Evolutionary conservation across 768 basidiomycete genomes (phyloP), one percentile per base, ranked within the genome.

Genomic region (Zangia roseola): DNA sequence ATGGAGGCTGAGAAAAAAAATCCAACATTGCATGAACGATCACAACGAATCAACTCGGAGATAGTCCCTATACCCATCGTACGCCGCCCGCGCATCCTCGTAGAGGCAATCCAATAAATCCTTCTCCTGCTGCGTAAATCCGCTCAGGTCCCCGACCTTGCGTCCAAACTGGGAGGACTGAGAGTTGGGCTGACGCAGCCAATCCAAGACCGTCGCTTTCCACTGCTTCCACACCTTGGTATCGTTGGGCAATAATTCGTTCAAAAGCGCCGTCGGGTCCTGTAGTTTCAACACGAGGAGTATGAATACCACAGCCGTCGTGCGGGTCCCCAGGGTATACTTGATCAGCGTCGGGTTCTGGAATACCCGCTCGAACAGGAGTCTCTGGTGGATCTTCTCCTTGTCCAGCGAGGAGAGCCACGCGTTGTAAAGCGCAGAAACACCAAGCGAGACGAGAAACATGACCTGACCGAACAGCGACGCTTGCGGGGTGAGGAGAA

Each of bases 331-430:
- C 10, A 62, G 25, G 3, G 43, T 54, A 20, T 54, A 62, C 33
- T 48, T 54, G 36, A 43, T 50, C 44, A 63, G 16, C 1, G 21
- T 39, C 12, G 61, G 61, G 3, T 33, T 53, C n/a, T 44, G 38
- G 10, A 62, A 41, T 2, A 57, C 49, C 3, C 21, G 39, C 19
- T 46, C 24, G 17, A 62, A 23, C 24, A 62, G 30, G 31, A 58
- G 9, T 14, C 49, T 35, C 24, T 36, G 40, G 3, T 59, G 57
- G 4, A 62, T 45, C 23, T 45, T 55, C 14, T 55, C 59, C 9
- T 50, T 61, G 31, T 75, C 73, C 67, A 75, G 49, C 6, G 59
- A 62, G 10, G 62, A 57, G 9, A 66, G 35, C 38, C 45, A 53
- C 0, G 39, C n/a, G 23, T 60, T 68, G 53, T 68, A 64, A 0